Evolutionary conservation across 768 basidiomycete genomes (phyloP), one percentile per base, ranked within the genome.

Genomic region (Leccinum aurantiacum): DNA sequence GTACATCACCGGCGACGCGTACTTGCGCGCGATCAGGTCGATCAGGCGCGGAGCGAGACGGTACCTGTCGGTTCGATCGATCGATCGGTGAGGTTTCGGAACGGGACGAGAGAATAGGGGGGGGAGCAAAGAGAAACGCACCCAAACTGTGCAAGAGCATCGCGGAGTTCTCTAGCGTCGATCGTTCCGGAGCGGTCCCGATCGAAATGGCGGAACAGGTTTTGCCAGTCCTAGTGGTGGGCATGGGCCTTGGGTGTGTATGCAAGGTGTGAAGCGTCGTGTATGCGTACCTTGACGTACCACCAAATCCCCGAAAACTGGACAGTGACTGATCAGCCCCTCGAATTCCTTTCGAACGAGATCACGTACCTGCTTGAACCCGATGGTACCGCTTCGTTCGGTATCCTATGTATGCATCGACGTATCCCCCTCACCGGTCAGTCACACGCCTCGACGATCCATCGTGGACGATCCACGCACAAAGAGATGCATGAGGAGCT

Each of bases 131-230:
- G 17, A 15, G 15, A 9, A 1, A 69, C 76, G 49, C 37, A 86
- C 77, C 92, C 93, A 68, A 95, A 93, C 69, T 88, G 89, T 13
- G 69, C 63, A 29, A 95, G 81, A 0, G 92, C 93, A 11, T 84
- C 79, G 3, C 77, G 75, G 6, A 95, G 79, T 75, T 95, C 93
- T 17, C 64, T 56, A 8, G 77, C 78, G 58, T 93, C 90, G 73
- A 95, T 93, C 33, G 84, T 81, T 25, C 91, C 93, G 13, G 89
- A 91, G 54, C 81, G 83, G 70, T 94, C 93, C n/a, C 84, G 79
- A 75, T 94, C 92, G 65, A 93, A 93, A 74, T 90, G 88, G 49
- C 79, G 81, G 79, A 92, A 93, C 58, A 91, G 86, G 59, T 85
- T 84, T 76, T 92, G 90, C 91, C 91, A 93, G 71, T 93, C 90